Evolutionary conservation across 805 yeast genomes (phyloP), one percentile per base, ranked within the genome.

Genomic region (Hanseniaspora clermontiae): DNA sequence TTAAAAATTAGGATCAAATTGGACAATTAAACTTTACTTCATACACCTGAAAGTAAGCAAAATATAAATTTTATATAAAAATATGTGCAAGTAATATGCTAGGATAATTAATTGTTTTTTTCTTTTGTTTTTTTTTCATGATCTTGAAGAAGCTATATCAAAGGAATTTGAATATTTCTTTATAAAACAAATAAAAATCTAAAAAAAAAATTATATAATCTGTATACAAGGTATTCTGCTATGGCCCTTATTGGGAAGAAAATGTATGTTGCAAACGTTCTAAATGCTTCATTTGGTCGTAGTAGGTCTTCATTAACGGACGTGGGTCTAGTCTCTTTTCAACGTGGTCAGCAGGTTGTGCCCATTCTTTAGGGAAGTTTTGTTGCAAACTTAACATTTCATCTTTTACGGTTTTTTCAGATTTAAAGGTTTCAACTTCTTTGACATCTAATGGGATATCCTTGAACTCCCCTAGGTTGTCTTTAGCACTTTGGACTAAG

Each of bases 381-480:
- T 70, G 71, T 53, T 67, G 67, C 32, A 70, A 67, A 15, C 51
- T 37, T 59, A 72, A 66, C 69, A 64, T 75, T 72, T 61, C 75
- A 68, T 29, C 72, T 64, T 64, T 74, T 79, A 15, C 79, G 76
- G 53, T 67, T 69, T 8, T 39, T 20, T 17, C 12, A 7, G 29
- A 6, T 17, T 19, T 45, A 14, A 12, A 39, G 6, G 9, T 24
- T 12, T 31, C 39, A 53, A 77, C 76, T 65, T 83, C 88, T 68
- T 95, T 81, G 29, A 75, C 80, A 68, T 90, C 95, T 50, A 91
- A 69, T 36, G 97, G 96, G 36, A 91, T 72, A 64, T 87, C 95
- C 45, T 76, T 74, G 62, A 87, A 86, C 58, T 77, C 77, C 57
- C 84, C 85, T 3, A 73, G 64, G 47, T 76, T 65, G 52, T 80